Conservation (phyloP, 345 rosid species). For the Camelina sativa region DNA sequence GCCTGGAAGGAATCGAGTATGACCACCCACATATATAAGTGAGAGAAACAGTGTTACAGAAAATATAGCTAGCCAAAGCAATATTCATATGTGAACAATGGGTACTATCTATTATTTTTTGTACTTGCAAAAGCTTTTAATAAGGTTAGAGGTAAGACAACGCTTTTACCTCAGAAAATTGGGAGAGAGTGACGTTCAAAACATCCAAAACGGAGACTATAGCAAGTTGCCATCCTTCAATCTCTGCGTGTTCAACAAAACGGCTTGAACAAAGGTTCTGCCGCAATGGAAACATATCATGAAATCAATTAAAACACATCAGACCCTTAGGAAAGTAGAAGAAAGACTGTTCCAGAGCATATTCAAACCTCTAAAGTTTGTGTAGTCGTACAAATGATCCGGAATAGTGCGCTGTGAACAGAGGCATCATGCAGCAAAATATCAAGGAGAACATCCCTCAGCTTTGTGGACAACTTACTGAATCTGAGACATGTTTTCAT, state of each 20-base stretch:
- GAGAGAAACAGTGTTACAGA: constrained; percentile 2
- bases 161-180: constrained; percentile 60
- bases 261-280: constrained; percentile 79
- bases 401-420: constrained; percentile 66
- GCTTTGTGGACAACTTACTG: constrained; percentile 56
- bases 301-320: constrained; percentile 22
- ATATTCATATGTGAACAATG: not conserved
- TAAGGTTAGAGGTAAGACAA: constrained; percentile 15
- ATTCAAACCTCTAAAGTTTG: constrained; percentile 78
- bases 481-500: constrained; percentile 68
- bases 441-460: constrained; percentile 59
- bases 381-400: constrained; percentile 73
- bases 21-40: constrained; percentile 24
- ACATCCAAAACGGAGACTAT: constrained; percentile 75
- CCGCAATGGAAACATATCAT: constrained; percentile 31
- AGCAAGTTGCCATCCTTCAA: constrained; percentile 84
- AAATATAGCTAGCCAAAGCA: constrained; percentile 5
- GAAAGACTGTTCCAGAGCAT: constrained; percentile 25
- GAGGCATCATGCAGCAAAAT: constrained; percentile 81
- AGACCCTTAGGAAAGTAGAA: constrained; percentile 22
- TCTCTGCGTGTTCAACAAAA: constrained; percentile 63
- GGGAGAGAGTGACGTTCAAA: constrained; percentile 61
- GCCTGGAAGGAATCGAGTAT: constrained; percentile 16
- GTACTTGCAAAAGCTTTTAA: constrained; percentile 25
- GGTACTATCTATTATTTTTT: constrained; percentile 5